Conservation (phyloP, 2,329 filamentous ascomycete genomes). For the Boeremia exigua region DNA sequence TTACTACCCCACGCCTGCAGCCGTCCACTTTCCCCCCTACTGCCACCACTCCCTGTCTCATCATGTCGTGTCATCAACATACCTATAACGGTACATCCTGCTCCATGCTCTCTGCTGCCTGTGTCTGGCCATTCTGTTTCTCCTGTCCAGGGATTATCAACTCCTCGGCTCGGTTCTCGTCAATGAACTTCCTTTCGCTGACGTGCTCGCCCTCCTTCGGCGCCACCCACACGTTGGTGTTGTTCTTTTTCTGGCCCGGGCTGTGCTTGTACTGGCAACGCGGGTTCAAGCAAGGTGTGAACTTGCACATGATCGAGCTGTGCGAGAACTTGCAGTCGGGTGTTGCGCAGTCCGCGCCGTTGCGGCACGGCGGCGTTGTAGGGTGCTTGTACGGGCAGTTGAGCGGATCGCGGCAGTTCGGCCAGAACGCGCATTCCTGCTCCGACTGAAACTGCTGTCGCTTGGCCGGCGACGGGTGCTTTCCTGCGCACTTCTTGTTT, state of each 20-base stretch:
- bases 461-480: conserved; percentile 89
- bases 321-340: conserved; percentile 90
- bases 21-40: conserved; percentile 4
- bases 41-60: conserved; percentile 21
- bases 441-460: conserved; percentile 79
- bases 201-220: conserved; percentile 64
- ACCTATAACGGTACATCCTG: conserved; percentile 27
- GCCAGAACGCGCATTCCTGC: conserved; percentile 88
- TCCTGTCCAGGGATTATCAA: conserved; percentile 67
- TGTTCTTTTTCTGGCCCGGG: conserved; percentile 79
- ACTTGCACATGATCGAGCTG: conserved; percentile 82
- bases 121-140: conserved; percentile 15
- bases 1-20: conserved; percentile 8
- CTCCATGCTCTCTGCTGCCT: conserved; percentile 26
- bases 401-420: conserved; percentile 82
- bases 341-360: conserved; percentile 85
- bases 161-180: conserved; percentile 72
- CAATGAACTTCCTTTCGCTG: conserved; percentile 87
- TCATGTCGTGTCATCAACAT: not conserved
- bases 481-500: conserved; percentile 90
- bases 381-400: conserved; percentile 90
- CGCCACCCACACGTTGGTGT: conserved; percentile 87
- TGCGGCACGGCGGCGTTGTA: conserved; percentile 83
- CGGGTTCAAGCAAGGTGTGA: conserved; percentile 89
- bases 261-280: conserved; percentile 87